Percentiles rank a stretch among this genome's conserved stretches.
Evolutionary conservation across 306 rosid genomes (phyloP).

Genomic region (Rosa lucieae): DNA sequence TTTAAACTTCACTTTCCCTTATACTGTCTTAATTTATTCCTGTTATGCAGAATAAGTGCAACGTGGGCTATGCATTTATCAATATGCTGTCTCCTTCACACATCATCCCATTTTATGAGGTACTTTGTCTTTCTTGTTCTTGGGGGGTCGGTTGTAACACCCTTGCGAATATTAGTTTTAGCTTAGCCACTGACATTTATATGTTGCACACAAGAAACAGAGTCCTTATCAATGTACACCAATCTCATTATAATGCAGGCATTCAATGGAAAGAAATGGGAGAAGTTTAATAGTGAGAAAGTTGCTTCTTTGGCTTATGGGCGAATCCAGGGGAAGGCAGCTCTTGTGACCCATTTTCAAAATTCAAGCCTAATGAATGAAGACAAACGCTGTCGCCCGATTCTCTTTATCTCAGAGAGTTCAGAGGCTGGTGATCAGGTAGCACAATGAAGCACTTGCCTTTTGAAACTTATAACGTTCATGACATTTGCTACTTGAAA

Average conservation of each 20-base stretch:
- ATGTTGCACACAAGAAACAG: conserved; percentile 4
- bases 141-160: conserved; percentile 6
- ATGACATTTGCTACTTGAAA: not conserved
- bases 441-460: not conserved
- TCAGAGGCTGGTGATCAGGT: conserved; percentile 77
- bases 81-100: conserved; percentile 92
- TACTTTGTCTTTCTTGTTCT: conserved; percentile 20
- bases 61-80: conserved; percentile 95
- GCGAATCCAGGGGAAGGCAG: conserved; percentile 89
- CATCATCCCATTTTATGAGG: conserved; percentile 79
- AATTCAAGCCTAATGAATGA: conserved; percentile 92
- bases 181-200: conserved; percentile 18
- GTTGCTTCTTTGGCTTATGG: conserved; percentile 93
- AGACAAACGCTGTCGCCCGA: conserved; percentile 91
- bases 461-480: not conserved
- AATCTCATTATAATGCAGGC: conserved; percentile 48
- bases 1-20: not conserved
- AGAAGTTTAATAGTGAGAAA: conserved; percentile 84
- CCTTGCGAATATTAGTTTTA: conserved; percentile 1
- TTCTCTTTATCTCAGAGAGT: conserved; percentile 83
- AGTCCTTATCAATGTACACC: not conserved
- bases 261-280: conserved; percentile 94
- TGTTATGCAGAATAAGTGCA: conserved; percentile 84
- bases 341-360: conserved; percentile 90
- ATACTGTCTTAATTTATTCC: conserved; percentile 17